phyloP scores from a whole-genome alignment of 306 rosid genomes.

The Trifolium subterraneum region DNA sequence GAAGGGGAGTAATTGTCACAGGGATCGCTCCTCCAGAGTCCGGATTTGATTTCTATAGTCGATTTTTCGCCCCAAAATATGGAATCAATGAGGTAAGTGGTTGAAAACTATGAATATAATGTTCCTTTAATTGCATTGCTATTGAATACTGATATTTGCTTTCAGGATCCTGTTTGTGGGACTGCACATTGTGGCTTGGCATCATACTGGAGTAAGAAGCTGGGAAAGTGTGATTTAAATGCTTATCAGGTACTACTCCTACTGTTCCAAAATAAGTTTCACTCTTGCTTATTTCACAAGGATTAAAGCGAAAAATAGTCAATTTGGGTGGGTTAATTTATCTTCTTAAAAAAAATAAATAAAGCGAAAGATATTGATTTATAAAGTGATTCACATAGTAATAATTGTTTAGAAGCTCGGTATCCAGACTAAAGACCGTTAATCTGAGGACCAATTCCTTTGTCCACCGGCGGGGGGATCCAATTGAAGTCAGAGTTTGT shows the following conservation, averaged over 20 bases:
- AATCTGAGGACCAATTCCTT: too few relatives aligned
- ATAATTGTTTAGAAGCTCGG: too few relatives aligned
- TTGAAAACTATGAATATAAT: constrained; percentile 7
- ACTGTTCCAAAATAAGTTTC: too few relatives aligned
- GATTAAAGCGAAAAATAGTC: too few relatives aligned
- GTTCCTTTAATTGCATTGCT: background rate
- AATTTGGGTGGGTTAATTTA: too few relatives aligned
- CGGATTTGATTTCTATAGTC: constrained; percentile 69
- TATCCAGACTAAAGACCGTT: too few relatives aligned
- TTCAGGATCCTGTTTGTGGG: constrained; percentile 75
- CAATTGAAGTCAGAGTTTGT: too few relatives aligned
- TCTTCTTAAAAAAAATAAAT: too few relatives aligned
- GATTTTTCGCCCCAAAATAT: constrained; percentile 65
- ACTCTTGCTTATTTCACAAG: too few relatives aligned
- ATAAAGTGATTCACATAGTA: too few relatives aligned
- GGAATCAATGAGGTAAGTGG: constrained; percentile 74
- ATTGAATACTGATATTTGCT: background rate
- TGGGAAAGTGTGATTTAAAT: constrained; percentile 50
- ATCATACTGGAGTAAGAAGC: constrained; percentile 66
- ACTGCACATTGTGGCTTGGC: constrained; percentile 77
- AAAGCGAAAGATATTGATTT: too few relatives aligned
- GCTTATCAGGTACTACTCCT: constrained; percentile 10
- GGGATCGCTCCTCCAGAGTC: constrained; percentile 66
- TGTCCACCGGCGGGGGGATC: too few relatives aligned
- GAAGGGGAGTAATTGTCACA: constrained; percentile 63